These are phyloP conservation scores for Mycosarcoma mackinlayi DNA, from an alignment of 1,284 basidiomycete genomes.

Conservation along the genomic window DNA sequence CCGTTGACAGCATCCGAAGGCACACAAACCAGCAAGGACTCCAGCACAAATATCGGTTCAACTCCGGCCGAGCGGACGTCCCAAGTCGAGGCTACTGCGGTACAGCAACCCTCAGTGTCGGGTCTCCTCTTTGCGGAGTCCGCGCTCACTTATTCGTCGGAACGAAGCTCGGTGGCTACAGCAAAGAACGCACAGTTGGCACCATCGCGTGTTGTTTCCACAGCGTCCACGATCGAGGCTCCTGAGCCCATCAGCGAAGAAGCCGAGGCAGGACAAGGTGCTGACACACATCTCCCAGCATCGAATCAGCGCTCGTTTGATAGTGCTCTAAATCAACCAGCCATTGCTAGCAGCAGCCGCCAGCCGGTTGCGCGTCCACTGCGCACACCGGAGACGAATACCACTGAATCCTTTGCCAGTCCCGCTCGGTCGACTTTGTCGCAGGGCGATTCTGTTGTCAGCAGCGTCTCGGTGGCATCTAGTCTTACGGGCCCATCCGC, in stretches of 20 bases:
- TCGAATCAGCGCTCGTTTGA: background rate
- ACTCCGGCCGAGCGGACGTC: background rate
- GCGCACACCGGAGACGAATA: constrained; percentile 30
- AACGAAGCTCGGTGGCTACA: constrained; percentile 29
- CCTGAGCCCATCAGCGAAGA: background rate
- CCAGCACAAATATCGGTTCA: background rate
- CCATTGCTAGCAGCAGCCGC: background rate
- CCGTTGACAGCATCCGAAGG: constrained; percentile 17
- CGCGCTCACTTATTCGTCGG: constrained; percentile 13
- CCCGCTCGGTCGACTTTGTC: constrained; percentile 22
- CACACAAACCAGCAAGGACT: constrained; percentile 14
- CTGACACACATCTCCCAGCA: background rate
- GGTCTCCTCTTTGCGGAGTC: constrained; percentile 7
- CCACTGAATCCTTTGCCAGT: constrained; percentile 9
- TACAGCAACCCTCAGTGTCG: constrained; percentile 27
- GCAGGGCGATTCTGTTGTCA: constrained; percentile 20
- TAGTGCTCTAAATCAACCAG: background rate
- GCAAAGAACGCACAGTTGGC: constrained; percentile 16
- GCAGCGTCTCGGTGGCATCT: constrained; percentile 18
- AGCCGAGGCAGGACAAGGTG: background rate
- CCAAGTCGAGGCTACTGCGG: background rate
- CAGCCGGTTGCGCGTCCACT: background rate
- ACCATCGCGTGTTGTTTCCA: constrained; percentile 21
- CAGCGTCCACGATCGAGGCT: constrained; percentile 34
- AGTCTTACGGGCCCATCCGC: constrained; percentile 19